These are phyloP conservation scores for Mucor mucedo DNA, from an alignment of 371 early-diverging fungal genomes.

Conservation along the genomic window DNA sequence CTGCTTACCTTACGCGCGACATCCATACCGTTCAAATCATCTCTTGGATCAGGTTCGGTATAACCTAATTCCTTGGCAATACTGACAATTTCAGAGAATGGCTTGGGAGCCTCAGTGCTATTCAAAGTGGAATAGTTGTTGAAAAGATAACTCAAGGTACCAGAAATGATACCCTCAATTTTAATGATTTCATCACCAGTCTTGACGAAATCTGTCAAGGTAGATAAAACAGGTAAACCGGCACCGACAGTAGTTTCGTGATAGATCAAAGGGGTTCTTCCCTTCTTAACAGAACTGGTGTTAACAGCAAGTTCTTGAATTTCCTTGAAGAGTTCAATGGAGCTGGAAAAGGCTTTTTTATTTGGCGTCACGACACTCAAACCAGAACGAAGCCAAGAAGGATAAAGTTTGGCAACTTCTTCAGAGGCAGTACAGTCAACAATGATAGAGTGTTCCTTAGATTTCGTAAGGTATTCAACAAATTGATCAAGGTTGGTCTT, in stretches of 20 bases:
- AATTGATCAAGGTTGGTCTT: slow-evolving; percentile 55
- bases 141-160: slow-evolving; percentile 95
- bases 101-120: slow-evolving; percentile 45
- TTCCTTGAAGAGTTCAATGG: slow-evolving; percentile 69
- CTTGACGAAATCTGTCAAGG: slow-evolving; percentile 85
- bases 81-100: slow-evolving; percentile 89
- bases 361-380: slow-evolving; percentile 95
- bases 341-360: slow-evolving; percentile 94
- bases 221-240: slow-evolving; percentile 94
- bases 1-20: slow-evolving; percentile 65
- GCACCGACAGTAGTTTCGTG: slow-evolving; percentile 99
- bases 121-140: slow-evolving; percentile 85
- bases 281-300: slow-evolving; percentile 14
- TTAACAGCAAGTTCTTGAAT: slow-evolving; percentile 62
- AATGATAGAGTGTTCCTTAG: slow-evolving; percentile 64
- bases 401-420: slow-evolving; percentile 80
- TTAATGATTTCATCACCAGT: slow-evolving; percentile 91
- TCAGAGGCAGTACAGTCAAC: slow-evolving; percentile 94
- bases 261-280: slow-evolving; percentile 63
- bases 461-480: slow-evolving; percentile 55
- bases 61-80: slow-evolving; percentile 93
- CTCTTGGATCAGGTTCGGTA: slow-evolving; percentile 98
- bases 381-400: slow-evolving; percentile 78
- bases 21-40: slow-evolving; percentile 98
- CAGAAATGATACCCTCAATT: slow-evolving; percentile 97